Percentiles rank a stretch among this genome's conserved stretches.
Conservation (phyloP, 2,329 filamentous ascomycete genomes). For the Neofusicoccum kwambonambiense region DNA sequence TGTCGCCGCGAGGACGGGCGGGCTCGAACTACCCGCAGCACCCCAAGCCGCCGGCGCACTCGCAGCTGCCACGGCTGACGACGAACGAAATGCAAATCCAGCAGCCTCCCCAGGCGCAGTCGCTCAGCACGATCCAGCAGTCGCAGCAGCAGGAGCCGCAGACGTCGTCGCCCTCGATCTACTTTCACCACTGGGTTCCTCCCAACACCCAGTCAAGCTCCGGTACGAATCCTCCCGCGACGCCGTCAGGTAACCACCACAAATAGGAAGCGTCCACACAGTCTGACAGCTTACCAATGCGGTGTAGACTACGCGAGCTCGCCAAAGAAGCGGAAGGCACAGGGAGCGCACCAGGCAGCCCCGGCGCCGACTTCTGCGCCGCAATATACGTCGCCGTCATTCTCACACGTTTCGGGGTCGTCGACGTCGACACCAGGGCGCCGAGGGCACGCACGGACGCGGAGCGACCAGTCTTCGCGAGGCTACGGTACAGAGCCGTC, state of each 20-base stretch:
- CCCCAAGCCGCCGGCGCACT: slow-evolving; percentile 46
- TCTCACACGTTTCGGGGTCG: slow-evolving; percentile 17
- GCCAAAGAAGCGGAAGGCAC: slow-evolving; percentile 81
- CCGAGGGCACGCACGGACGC: slow-evolving; percentile 17
- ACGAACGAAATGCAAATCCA: slow-evolving; percentile 54
- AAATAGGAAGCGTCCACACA: slow-evolving; percentile 32
- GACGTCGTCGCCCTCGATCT: slow-evolving; percentile 69
- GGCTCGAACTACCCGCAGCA: slow-evolving; percentile 32
- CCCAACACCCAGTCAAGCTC: slow-evolving; percentile 64
- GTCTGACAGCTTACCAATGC: slow-evolving; percentile 45
- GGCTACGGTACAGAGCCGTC: slow-evolving; percentile 5
- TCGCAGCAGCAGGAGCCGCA: slow-evolving; percentile 60
- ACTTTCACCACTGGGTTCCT: slow-evolving; percentile 92
- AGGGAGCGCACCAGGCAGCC: slow-evolving; percentile 51
- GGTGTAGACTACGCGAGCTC: slow-evolving; percentile 67
- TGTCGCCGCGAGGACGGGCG: slow-evolving; percentile 37
- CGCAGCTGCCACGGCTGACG: slow-evolving; percentile 50
- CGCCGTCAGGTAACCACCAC: slow-evolving; percentile 64
- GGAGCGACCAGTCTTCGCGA: slow-evolving; percentile 16
- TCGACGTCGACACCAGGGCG: slow-evolving; percentile 16
- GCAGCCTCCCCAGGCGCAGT: slow-evolving; percentile 43
- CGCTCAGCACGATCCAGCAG: slow-evolving; percentile 43
- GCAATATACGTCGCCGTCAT: slow-evolving; percentile 35
- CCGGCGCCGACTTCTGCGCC: slow-evolving; percentile 53
- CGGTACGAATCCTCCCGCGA: slow-evolving; percentile 65